phyloP scores from a whole-genome alignment of 371 early-diverging fungal species.

The Actinomortierella ambigua region DNA sequence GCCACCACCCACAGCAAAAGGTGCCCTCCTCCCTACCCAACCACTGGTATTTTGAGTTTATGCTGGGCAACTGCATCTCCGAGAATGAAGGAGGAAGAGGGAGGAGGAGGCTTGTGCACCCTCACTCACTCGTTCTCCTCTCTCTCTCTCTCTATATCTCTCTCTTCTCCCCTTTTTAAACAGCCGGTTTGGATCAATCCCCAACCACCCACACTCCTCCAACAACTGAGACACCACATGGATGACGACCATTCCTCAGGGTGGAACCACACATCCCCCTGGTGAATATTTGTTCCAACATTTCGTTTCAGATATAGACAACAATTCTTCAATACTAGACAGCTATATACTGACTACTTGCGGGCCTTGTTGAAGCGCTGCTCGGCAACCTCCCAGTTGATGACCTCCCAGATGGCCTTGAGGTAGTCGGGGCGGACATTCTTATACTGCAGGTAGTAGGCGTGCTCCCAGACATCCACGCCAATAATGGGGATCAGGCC shows the following conservation, averaged over 20 bases:
- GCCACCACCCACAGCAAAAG: neutral
- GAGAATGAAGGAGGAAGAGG: neutral
- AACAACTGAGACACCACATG: neutral
- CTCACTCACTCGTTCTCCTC: neutral
- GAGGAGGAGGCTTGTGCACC: too few species aligned
- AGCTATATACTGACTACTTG: too few species aligned
- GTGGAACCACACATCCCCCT: too few species aligned
- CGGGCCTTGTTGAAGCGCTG: slow-evolving; percentile 77
- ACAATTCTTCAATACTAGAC: too few species aligned
- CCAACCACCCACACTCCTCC: neutral
- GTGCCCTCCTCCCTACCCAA: neutral
- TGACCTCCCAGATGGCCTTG: slow-evolving; percentile 93
- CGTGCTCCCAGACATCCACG: slow-evolving; percentile 99
- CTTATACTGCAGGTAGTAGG: slow-evolving; percentile 98
- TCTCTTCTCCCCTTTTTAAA: too few species aligned
- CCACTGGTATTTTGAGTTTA: neutral
- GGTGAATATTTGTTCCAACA: neutral
- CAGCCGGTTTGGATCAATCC: too few species aligned
- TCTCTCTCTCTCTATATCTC: neutral
- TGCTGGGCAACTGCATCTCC: too few species aligned
- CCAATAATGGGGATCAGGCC: slow-evolving; percentile 88
- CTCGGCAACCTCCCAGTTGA: slow-evolving; percentile 97
- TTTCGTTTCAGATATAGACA: neutral
- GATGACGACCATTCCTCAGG: neutral
- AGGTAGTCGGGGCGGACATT: slow-evolving; percentile 96